phyloP scores from a whole-genome alignment of 441 rosid species.

The Rhodomyrtus psidioides region DNA sequence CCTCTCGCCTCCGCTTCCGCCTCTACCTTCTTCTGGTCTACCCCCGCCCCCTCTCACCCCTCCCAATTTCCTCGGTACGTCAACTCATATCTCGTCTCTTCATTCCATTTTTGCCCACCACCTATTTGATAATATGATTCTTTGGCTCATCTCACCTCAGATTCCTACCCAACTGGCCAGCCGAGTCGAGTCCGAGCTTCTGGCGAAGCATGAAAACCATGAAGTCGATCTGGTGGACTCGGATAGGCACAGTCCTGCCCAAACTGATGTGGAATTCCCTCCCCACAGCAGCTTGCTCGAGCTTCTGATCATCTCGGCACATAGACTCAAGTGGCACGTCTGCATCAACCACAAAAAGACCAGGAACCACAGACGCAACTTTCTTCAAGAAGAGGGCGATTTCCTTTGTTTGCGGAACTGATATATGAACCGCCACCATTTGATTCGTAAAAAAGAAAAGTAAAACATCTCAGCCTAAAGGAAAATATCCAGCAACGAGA shows the following conservation, averaged over 20 bases:
- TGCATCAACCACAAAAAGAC: slow-evolving; percentile 59
- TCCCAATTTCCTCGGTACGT: too few species aligned
- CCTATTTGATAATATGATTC: too few species aligned
- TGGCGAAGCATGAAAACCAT: slow-evolving; percentile 74
- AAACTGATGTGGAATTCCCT: slow-evolving; percentile 83
- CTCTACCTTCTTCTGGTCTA: too few species aligned
- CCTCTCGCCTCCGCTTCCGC: too few species aligned
- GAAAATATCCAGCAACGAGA: background rate
- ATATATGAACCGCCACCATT: slow-evolving; percentile 41
- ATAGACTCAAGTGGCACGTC: slow-evolving; percentile 57
- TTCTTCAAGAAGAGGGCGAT: slow-evolving; percentile 41
- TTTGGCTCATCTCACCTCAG: too few species aligned
- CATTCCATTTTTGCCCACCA: too few species aligned
- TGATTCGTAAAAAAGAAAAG: background rate
- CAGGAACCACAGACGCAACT: slow-evolving; percentile 42
- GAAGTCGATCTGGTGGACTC: slow-evolving; percentile 85
- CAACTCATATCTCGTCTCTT: too few species aligned
- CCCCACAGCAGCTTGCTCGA: slow-evolving; percentile 54
- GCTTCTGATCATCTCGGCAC: slow-evolving; percentile 53
- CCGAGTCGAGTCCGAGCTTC: too few species aligned
- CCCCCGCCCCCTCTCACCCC: too few species aligned
- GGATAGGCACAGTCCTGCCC: slow-evolving; percentile 73
- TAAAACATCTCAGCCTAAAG: background rate
- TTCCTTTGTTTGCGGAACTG: slow-evolving; percentile 39
- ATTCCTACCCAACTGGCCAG: too few species aligned